These are phyloP conservation scores for Colletotrichum sidae DNA, from an alignment of 2,329 filamentous ascomycete genomes.

Conservation along the genomic window DNA sequence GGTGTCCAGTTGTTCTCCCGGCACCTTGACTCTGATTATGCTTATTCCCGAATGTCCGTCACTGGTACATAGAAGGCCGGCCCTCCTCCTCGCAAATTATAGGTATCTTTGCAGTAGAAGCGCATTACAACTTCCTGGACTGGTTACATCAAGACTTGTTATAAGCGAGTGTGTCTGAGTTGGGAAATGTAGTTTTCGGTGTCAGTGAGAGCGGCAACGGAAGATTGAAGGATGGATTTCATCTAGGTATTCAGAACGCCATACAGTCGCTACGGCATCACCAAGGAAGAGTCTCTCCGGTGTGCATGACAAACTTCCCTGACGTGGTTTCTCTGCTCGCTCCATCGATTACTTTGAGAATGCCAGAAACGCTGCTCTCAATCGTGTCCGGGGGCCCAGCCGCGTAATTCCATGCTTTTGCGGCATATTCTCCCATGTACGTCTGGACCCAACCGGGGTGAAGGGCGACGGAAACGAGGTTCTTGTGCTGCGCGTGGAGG, in stretches of 20 bases:
- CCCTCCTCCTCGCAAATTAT: too few species aligned
- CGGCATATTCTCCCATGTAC: constrained; percentile 45
- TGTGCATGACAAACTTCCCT: constrained; percentile 49
- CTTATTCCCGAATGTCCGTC: too few species aligned
- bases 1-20: too few species aligned
- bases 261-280: constrained; percentile 17
- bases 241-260: neutral
- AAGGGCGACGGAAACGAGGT: constrained; percentile 45
- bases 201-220: too few species aligned
- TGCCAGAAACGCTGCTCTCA: constrained; percentile 46
- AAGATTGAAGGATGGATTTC: too few species aligned
- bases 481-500: constrained; percentile 44
- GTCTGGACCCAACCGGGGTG: constrained; percentile 55
- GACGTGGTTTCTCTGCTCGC: constrained; percentile 47
- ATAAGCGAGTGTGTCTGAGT: too few species aligned
- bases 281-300: constrained; percentile 46
- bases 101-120: too few species aligned
- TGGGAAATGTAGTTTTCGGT: neutral
- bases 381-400: constrained; percentile 43
- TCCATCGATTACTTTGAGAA: constrained; percentile 50
- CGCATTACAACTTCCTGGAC: too few species aligned
- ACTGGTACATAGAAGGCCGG: accelerated
- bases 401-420: constrained; percentile 46
- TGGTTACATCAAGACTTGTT: too few species aligned
- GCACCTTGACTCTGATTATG: too few species aligned